phyloP scores from a whole-genome alignment of 176 grass and related monocot species.

The Ampelocalamus luodianensis region DNA sequence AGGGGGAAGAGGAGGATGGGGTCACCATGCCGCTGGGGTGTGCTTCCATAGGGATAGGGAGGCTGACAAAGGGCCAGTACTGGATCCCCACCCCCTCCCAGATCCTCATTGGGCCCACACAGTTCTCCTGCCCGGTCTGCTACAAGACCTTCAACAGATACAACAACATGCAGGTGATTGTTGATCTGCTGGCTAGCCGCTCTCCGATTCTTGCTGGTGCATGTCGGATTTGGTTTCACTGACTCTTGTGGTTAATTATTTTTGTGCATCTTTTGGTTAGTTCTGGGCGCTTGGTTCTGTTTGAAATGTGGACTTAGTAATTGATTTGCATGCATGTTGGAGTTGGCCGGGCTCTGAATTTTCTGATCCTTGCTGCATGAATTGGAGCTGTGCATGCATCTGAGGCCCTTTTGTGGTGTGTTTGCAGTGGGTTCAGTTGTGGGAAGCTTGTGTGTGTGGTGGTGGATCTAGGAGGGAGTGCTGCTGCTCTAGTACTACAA shows the following conservation, averaged over 20 bases:
- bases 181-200: not conserved
- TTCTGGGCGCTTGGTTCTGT: slow-evolving; percentile 20
- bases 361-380: not conserved
- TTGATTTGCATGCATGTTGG: slow-evolving; percentile 16
- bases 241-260: too few species aligned
- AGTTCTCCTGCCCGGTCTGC: slow-evolving; percentile 91
- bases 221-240: not conserved
- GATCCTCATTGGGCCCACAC: slow-evolving; percentile 89
- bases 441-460: not conserved
- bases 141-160: slow-evolving; percentile 90
- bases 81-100: slow-evolving; percentile 90
- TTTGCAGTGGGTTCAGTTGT: not conserved
- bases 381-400: slow-evolving; percentile 24
- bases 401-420: not conserved
- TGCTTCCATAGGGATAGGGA: slow-evolving; percentile 62
- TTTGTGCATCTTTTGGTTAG: not conserved
- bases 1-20: slow-evolving; percentile 33
- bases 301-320: not conserved
- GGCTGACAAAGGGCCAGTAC: slow-evolving; percentile 84
- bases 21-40: slow-evolving; percentile 40
- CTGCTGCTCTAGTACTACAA: not conserved
- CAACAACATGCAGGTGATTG: slow-evolving; percentile 88
- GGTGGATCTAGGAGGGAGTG: slow-evolving; percentile 51
- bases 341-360: slow-evolving; percentile 2
- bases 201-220: not conserved